These are phyloP conservation scores for Ceratocystis destructans DNA, from an alignment of 2,329 filamentous ascomycete genomes.

Conservation along the genomic window DNA sequence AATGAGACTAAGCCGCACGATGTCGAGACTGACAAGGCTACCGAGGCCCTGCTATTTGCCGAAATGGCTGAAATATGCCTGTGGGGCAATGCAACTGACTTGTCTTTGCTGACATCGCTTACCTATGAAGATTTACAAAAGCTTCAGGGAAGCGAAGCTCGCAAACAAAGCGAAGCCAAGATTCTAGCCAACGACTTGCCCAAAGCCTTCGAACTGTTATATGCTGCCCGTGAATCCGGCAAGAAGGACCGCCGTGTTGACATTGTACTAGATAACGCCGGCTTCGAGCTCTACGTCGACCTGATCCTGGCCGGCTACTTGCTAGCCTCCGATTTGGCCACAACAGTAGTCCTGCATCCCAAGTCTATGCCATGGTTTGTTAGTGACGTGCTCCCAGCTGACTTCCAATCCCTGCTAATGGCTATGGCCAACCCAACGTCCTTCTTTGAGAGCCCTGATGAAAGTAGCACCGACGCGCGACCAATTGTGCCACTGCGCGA, in stretches of 20 bases:
- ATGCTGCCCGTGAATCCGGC: conserved; percentile 44
- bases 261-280: conserved; percentile 91
- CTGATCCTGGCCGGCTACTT: conserved; percentile 84
- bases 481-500: conserved; percentile 43
- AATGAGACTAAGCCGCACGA: conserved; percentile 30
- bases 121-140: conserved; percentile 96
- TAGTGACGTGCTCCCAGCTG: conserved; percentile 76
- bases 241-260: conserved; percentile 48
- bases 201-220: conserved; percentile 54
- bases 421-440: conserved; percentile 61
- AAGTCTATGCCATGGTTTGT: conserved; percentile 98
- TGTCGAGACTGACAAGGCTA: conserved; percentile 35
- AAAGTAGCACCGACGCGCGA: conserved; percentile 35
- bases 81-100: conserved; percentile 93
- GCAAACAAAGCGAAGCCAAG: conserved; percentile 79
- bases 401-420: conserved; percentile 71
- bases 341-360: conserved; percentile 74
- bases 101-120: conserved; percentile 77
- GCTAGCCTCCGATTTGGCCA: conserved; percentile 70
- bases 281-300: conserved; percentile 94
- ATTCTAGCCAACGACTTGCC: conserved; percentile 79
- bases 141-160: conserved; percentile 74
- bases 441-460: conserved; percentile 65
- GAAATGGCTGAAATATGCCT: conserved; percentile 96
- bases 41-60: conserved; percentile 65